Conservation (phyloP, 257 asterid genomes). For the Paraleonurus japonicus region DNA sequence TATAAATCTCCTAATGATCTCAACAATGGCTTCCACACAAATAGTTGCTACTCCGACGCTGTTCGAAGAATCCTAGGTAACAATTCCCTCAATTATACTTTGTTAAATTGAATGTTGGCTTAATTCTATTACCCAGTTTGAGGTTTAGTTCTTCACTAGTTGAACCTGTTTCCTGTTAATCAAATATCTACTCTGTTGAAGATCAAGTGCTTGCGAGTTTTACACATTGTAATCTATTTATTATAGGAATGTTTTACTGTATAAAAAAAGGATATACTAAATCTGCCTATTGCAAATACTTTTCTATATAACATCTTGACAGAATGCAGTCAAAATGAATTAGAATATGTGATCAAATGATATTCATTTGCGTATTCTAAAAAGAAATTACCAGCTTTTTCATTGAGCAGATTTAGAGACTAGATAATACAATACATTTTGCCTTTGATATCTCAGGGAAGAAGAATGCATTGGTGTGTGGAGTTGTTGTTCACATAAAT, state of each 20-base stretch:
- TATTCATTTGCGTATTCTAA: not conserved
- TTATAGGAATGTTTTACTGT: not conserved
- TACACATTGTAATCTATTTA: not conserved
- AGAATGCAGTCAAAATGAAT: not conserved
- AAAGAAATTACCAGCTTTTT: not conserved
- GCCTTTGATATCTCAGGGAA: conserved; percentile 16
- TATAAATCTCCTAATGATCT: conserved; percentile 45
- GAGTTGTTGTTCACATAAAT: conserved; percentile 18
- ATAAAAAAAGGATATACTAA: not conserved
- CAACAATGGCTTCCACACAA: conserved; percentile 28
- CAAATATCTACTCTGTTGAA: not conserved
- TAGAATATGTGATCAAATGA: not conserved
- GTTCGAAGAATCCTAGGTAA: conserved; percentile 49
- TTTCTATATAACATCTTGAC: not conserved
- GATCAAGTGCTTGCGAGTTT: not conserved
- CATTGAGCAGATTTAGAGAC: not conserved
- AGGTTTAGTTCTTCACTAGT: not conserved
- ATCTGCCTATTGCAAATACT: not conserved
- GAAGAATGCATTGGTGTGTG: conserved; percentile 23
- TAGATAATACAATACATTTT: not conserved
- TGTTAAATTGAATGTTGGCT: not conserved
- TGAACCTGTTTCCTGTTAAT: not conserved
- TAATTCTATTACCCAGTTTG: not conserved
- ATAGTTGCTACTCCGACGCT: conserved; percentile 64
- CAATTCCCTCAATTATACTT: not conserved